These are phyloP conservation scores for Heliamphora pulchella DNA, from an alignment of 179 eudicot species.

Conservation along the genomic window DNA sequence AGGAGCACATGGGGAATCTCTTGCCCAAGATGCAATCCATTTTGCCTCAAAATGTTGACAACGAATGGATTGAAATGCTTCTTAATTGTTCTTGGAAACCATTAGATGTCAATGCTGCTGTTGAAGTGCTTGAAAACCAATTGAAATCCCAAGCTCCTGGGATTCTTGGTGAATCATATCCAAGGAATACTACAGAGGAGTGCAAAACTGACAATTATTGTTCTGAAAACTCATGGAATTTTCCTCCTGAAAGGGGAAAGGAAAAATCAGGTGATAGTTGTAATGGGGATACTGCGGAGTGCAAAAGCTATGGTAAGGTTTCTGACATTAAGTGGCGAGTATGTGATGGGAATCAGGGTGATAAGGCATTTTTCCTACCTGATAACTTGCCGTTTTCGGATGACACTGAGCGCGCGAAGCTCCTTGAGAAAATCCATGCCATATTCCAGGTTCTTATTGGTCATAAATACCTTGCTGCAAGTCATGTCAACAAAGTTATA, in stretches of 20 bases:
- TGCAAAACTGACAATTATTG: conserved; percentile 34
- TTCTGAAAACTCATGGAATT: conserved; percentile 54
- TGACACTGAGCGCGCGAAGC: conserved; percentile 65
- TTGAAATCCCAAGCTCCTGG: conserved; percentile 35
- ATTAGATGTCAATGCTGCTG: conserved; percentile 60
- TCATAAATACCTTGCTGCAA: conserved; percentile 65
- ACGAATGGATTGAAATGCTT: conserved; percentile 88
- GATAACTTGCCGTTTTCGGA: conserved; percentile 69
- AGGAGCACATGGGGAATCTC: conserved; percentile 63
- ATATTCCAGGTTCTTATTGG: conserved; percentile 49
- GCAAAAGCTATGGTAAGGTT: conserved; percentile 26
- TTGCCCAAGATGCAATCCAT: conserved; percentile 51
- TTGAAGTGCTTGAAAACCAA: conserved; percentile 49
- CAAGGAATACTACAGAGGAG: conserved; percentile 26
- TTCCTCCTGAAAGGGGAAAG: conserved; percentile 31
- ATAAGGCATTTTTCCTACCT: conserved; percentile 34
- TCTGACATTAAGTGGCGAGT: conserved; percentile 35
- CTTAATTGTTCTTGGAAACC: conserved; percentile 77
- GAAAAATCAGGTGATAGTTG: conserved; percentile 30
- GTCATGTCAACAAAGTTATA: conserved; percentile 63
- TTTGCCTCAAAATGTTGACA: conserved; percentile 57
- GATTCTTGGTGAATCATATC: conserved; percentile 19
- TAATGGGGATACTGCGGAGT: conserved; percentile 29
- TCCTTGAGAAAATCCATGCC: conserved; percentile 65
- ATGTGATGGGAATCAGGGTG: conserved; percentile 33